Conservation (phyloP, 257 asterid genomes). For the Eucommia ulmoides region DNA sequence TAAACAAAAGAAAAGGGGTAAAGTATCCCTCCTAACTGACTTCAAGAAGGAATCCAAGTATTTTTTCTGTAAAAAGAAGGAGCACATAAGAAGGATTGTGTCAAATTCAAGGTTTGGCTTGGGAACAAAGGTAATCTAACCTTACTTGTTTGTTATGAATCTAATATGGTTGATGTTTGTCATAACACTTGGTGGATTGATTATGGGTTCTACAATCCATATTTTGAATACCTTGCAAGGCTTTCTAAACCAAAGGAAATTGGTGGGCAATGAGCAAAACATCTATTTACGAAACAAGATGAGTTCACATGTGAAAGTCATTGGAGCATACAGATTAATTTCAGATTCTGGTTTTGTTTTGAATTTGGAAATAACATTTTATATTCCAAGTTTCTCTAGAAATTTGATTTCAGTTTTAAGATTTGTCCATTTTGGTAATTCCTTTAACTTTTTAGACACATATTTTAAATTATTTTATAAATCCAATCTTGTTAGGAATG, state of each 20-base stretch:
- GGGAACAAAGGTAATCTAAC: not conserved
- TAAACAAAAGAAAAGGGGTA: not conserved
- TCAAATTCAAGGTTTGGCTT: not conserved
- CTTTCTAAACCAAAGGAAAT: conserved; percentile 1
- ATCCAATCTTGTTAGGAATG: not conserved
- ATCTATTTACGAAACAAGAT: conserved; percentile 2
- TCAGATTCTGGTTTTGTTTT: not conserved
- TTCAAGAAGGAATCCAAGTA: not conserved
- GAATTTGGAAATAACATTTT: no score
- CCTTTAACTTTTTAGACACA: not conserved
- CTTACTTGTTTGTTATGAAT: not conserved
- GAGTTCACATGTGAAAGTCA: not conserved
- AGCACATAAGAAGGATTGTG: not conserved
- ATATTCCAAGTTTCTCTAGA: not conserved
- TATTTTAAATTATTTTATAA: no score
- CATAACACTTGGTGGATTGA: not conserved
- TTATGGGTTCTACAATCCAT: not conserved
- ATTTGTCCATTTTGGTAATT: not conserved
- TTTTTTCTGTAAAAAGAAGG: not conserved
- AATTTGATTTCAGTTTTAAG: not conserved
- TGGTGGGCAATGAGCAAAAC: not conserved
- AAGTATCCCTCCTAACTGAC: not conserved
- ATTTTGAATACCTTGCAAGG: not conserved
- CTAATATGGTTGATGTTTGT: not conserved
- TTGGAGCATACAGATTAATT: not conserved